Base-by-base conservation (phyloP, 345 rosid species). In the Eucalyptus shirleyi region DNA sequence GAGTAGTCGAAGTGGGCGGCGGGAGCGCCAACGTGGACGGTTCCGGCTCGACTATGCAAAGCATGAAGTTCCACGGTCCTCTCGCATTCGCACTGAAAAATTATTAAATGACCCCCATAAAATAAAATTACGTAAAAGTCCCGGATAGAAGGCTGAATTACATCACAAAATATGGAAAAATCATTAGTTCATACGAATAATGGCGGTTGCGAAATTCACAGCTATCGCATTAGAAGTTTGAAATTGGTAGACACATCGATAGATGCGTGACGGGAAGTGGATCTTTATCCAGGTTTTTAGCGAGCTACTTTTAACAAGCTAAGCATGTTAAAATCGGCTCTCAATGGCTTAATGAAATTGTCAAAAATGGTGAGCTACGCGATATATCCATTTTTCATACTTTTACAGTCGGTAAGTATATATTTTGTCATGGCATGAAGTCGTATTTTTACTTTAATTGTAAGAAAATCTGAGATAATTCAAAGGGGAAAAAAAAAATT, bases 401-500 rank as follows among this genome's bases (percentile, higher is more conserved):
- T 69, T 32, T 17, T 17, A 17, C 2, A 1, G 28, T 56, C 0
- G 3, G 13, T 56, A 26, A 2, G 62, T 24, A 23, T 10, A 2
- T 24, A 2, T 56, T 56, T 56, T 56, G 30, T 56, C 62, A 24
- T 56, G 62, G 30, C 6, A 56, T n/a, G 19, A 32, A 32, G 7
- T 32, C 12, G 23, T 69, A 32, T 17, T 7, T 69, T 37, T 32
- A 8, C 24, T 69, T 69, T 28, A 69, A 32, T n/a, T 8, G 24
- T 32, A 17, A 32, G 80, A 17, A n/a, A n/a, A 65, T 15, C 5
- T 3, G 37, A 65, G 32, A 65, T 65, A n/a, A 65, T 62, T 30
- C 69, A 6, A 62, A 62, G 16, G 13, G n/a, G 1, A 34, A 60
- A 62, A 60, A 26, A 24, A 24, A 9, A 56, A 2, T 21, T 9